Evolutionary conservation across 1,284 basidiomycete genomes (phyloP).

Genomic region (Trichosporon faecale): DNA sequence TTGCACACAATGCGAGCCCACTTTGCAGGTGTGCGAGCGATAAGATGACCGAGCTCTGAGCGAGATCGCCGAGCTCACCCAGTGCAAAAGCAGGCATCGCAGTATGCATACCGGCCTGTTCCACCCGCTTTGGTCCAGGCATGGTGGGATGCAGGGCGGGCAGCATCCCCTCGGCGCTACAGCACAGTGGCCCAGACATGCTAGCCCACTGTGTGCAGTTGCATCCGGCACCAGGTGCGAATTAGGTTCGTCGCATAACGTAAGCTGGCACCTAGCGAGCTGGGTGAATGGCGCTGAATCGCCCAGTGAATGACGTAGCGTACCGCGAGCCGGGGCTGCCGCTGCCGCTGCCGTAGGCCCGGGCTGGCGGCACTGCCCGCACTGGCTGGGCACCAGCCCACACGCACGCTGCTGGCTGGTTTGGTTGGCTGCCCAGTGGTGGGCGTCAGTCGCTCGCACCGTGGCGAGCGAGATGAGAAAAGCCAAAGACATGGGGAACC

Average conservation of each 20-base stretch:
- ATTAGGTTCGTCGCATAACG: slow-evolving; percentile 2
- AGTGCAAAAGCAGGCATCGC: not conserved
- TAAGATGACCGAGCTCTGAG: not conserved
- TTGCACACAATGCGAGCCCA: not conserved
- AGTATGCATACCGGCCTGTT: not conserved
- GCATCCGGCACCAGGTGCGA: slow-evolving; percentile 3
- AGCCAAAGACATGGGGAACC: not conserved
- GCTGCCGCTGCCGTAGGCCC: too few relatives aligned
- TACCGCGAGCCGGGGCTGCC: not conserved
- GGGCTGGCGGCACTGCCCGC: too few relatives aligned
- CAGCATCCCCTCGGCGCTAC: not conserved
- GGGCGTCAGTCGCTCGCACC: too few relatives aligned
- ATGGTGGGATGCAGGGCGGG: not conserved
- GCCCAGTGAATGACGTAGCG: slow-evolving; percentile 1
- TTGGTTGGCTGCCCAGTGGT: too few relatives aligned
- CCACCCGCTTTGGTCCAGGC: not conserved
- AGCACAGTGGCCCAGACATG: not conserved
- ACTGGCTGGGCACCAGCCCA: too few relatives aligned
- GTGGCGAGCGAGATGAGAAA: not conserved
- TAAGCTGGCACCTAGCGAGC: not conserved
- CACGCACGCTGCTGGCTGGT: too few relatives aligned
- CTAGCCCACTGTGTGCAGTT: not conserved
- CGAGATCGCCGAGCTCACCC: not conserved
- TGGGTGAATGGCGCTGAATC: not conserved
- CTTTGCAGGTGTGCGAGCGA: not conserved